phyloP scores from a whole-genome alignment of 148 eudicot species.

The Fallopia convolvulus region DNA sequence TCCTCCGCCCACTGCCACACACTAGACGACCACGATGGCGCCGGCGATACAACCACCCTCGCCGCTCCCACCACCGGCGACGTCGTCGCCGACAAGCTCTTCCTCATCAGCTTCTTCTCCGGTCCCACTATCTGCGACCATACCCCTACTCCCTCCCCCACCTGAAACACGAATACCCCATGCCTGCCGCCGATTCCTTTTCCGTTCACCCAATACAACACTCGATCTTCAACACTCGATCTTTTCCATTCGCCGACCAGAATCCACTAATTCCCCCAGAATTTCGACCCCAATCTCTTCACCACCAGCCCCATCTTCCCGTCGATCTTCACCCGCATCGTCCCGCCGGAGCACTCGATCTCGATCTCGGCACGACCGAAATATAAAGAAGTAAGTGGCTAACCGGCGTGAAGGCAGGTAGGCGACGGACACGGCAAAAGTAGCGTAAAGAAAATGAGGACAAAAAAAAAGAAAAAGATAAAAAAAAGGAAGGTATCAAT shows the following conservation, averaged over 20 bases:
- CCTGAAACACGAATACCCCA: constrained; percentile 52
- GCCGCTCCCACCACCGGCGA: not conserved
- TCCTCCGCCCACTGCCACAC: constrained; percentile 70
- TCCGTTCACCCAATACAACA: constrained; percentile 43
- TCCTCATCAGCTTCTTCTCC: constrained; percentile 47
- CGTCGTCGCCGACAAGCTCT: constrained; percentile 24
- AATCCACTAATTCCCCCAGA: constrained; percentile 17
- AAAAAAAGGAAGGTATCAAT: no score
- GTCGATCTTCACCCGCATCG: no score
- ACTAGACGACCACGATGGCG: constrained; percentile 47
- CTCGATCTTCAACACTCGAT: constrained; percentile 47
- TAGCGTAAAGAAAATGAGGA: no score
- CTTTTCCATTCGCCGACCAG: constrained; percentile 23
- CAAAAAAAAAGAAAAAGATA: no score
- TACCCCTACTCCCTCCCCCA: constrained; percentile 33
- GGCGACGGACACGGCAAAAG: no score
- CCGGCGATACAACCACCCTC: constrained; percentile 23
- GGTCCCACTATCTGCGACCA: constrained; percentile 18
- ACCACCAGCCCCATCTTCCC: no score
- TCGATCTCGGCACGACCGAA: no score
- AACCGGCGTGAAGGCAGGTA: no score
- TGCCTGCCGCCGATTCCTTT: not conserved
- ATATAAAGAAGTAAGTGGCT: no score
- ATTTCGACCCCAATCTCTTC: no score
- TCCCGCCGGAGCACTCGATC: no score